Conservation (phyloP, 108 stramenopile genomes). For the Pelagomonas calceolata region DNA sequence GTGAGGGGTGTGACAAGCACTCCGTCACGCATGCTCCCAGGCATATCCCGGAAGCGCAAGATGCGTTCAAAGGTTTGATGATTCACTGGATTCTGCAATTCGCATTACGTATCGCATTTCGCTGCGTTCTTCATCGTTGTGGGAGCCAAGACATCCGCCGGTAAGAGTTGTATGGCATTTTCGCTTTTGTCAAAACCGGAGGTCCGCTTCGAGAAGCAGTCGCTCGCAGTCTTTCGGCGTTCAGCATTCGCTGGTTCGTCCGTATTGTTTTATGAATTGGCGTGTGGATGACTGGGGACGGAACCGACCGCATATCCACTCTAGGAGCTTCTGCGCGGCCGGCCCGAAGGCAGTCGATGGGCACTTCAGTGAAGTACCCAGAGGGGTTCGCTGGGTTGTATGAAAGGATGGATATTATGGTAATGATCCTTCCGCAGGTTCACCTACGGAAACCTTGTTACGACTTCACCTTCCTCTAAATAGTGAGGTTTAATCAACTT, state of each 20-base stretch:
- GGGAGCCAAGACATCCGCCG: slow-evolving; percentile 93
- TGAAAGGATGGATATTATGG: slow-evolving; percentile 11
- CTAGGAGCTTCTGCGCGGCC: too few species aligned
- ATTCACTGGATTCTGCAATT: slow-evolving; percentile 87
- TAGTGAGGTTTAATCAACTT: slow-evolving; percentile 81
- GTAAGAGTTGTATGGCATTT: slow-evolving; percentile 77
- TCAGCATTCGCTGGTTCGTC: too few species aligned
- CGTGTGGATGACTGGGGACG: too few species aligned
- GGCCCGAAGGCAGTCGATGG: too few species aligned
- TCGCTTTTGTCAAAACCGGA: neutral
- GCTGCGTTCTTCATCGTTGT: slow-evolving; percentile 98
- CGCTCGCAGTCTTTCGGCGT: too few species aligned
- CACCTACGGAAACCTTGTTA: slow-evolving; percentile 98
- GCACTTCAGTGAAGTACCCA: too few species aligned
- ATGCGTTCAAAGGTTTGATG: slow-evolving; percentile 92
- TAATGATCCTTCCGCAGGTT: slow-evolving; percentile 98
- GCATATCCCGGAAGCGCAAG: slow-evolving; percentile 77
- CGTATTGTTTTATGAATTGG: too few species aligned
- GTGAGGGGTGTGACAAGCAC: slow-evolving; percentile 70
- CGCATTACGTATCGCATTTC: slow-evolving; percentile 96
- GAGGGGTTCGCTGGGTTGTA: neutral
- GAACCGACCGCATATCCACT: too few species aligned
- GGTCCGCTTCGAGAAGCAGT: too few species aligned
- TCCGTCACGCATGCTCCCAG: slow-evolving; percentile 76
- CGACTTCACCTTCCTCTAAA: slow-evolving; percentile 94